phyloP scores from a whole-genome alignment of 176 grass and related monocot species.

The Triticum monococcum region DNA sequence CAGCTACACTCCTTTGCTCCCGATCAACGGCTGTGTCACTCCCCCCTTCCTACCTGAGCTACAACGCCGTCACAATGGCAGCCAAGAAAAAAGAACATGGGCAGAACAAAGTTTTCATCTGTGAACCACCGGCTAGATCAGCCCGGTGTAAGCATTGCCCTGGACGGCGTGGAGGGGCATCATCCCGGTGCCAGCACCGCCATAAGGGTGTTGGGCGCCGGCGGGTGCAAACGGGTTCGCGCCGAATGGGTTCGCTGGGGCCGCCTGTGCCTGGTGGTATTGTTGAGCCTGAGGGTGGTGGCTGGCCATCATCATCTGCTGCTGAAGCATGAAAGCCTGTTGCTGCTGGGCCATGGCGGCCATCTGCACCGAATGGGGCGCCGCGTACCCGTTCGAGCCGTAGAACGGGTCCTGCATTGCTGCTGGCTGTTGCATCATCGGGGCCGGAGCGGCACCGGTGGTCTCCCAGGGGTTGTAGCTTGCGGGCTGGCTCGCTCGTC shows the following conservation, averaged over 20 bases:
- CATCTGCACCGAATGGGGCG: constrained; percentile 82
- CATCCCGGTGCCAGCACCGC: constrained; percentile 45
- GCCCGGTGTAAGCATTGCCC: constrained; percentile 58
- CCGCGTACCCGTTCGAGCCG: constrained; percentile 47
- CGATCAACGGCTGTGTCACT: neutral
- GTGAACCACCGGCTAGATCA: constrained; percentile 44
- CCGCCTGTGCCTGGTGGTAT: constrained; percentile 33
- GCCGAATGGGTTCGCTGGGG: constrained; percentile 65
- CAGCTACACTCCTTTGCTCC: constrained; percentile 11
- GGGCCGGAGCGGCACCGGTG: neutral
- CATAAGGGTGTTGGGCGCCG: constrained; percentile 45
- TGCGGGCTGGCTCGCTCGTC: constrained; percentile 65
- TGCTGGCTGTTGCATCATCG: constrained; percentile 51
- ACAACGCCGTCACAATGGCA: neutral
- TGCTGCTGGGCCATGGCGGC: constrained; percentile 89
- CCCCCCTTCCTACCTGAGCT: constrained; percentile 3
- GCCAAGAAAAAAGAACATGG: constrained; percentile 6
- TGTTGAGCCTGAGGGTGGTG: constrained; percentile 35
- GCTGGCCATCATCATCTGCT: constrained; percentile 74
- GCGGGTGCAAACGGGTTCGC: constrained; percentile 53
- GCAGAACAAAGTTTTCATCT: neutral
- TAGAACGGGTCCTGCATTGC: constrained; percentile 77
- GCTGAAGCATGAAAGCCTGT: constrained; percentile 84
- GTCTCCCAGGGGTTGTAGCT: constrained; percentile 98
- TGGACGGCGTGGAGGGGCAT: constrained; percentile 63